A percentile compares a stretch with the other conserved stretches of the same genome.
Conservation (phyloP, 2,329 filamentous ascomycete genomes). For the Rhexocercosporidium sp. region DNA sequence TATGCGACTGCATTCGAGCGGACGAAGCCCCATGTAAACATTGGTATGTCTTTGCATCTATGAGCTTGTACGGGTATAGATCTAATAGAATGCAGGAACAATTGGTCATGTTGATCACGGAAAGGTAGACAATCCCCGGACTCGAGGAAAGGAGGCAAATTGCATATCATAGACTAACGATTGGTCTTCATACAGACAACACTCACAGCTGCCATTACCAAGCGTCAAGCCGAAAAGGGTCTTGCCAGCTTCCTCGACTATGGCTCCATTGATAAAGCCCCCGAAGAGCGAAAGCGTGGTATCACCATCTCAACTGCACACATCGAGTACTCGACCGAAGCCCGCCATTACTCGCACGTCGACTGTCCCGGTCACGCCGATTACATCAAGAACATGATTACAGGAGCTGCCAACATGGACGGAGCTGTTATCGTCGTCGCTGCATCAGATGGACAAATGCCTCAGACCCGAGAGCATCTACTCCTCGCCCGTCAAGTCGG, state of each 20-base stretch:
- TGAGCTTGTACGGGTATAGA: constrained; percentile 14
- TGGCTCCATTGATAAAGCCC: constrained; percentile 97
- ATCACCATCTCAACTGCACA: constrained; percentile 99
- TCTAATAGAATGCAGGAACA: constrained; percentile 63
- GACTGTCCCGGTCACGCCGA: constrained; percentile 99
- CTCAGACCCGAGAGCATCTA: constrained; percentile 97
- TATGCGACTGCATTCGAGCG: constrained; percentile 77
- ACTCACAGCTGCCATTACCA: constrained; percentile 97
- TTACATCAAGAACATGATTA: constrained; percentile 99
- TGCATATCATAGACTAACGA: constrained; percentile 30
- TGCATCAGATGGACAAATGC: constrained; percentile 98
- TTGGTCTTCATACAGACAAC: constrained; percentile 71
- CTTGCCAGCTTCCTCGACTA: constrained; percentile 95
- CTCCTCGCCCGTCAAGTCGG: constrained; percentile 97
- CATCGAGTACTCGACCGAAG: constrained; percentile 96
- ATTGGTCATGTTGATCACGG: constrained; percentile 99
- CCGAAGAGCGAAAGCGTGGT: constrained; percentile 99
- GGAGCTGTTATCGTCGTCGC: constrained; percentile 98
- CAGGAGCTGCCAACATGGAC: constrained; percentile 98
- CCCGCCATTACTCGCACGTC: constrained; percentile 98
- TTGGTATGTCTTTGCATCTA: constrained; percentile 63
- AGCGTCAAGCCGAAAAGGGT: constrained; percentile 94
- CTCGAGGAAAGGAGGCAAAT: constrained; percentile 14
- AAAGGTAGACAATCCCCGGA: constrained; percentile 70
- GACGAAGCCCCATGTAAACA: constrained; percentile 97